Conservation (phyloP, 164 flowering plant species). For the Magnolia officinalis region DNA sequence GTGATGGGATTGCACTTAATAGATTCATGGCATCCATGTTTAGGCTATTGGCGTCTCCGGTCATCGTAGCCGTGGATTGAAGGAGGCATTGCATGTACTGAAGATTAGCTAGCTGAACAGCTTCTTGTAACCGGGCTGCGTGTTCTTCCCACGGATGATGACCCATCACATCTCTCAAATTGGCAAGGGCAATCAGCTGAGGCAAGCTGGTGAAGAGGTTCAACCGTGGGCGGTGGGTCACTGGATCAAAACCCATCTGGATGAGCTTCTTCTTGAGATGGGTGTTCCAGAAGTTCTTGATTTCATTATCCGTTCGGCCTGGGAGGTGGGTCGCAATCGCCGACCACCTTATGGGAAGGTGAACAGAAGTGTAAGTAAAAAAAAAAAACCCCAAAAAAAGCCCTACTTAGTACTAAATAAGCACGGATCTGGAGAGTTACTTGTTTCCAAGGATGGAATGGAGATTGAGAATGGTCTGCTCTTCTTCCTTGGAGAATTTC, state of each 20-base stretch:
- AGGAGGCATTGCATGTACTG: constrained; percentile 61
- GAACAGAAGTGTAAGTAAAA: neutral
- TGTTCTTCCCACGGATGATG: constrained; percentile 46
- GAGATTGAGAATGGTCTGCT: constrained; percentile 62
- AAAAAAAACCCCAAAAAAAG: neutral
- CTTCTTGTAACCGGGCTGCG: constrained; percentile 60
- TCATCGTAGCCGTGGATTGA: constrained; percentile 31
- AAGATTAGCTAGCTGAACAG: constrained; percentile 48
- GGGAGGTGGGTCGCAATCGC: constrained; percentile 76
- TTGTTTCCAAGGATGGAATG: constrained; percentile 75
- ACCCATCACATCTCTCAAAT: constrained; percentile 43
- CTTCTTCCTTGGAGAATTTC: constrained; percentile 57
- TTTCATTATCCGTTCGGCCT: constrained; percentile 75
- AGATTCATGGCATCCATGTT: constrained; percentile 42
- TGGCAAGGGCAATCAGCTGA: constrained; percentile 61
- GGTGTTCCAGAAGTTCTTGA: constrained; percentile 83
- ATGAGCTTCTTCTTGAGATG: constrained; percentile 77
- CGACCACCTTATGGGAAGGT: constrained; percentile 55
- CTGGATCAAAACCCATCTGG: constrained; percentile 76
- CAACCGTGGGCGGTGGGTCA: constrained; percentile 68
- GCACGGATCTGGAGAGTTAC: constrained; percentile 20
- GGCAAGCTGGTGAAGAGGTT: constrained; percentile 62
- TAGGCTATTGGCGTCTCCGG: constrained; percentile 17
- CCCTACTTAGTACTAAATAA: neutral
- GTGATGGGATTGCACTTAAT: constrained; percentile 28